A percentile compares a stretch with the other conserved stretches of the same genome.
Evolutionary conservation across 2,329 filamentous ascomycete species (phyloP).

Genomic region (Aspergillus novofumigatus): DNA sequence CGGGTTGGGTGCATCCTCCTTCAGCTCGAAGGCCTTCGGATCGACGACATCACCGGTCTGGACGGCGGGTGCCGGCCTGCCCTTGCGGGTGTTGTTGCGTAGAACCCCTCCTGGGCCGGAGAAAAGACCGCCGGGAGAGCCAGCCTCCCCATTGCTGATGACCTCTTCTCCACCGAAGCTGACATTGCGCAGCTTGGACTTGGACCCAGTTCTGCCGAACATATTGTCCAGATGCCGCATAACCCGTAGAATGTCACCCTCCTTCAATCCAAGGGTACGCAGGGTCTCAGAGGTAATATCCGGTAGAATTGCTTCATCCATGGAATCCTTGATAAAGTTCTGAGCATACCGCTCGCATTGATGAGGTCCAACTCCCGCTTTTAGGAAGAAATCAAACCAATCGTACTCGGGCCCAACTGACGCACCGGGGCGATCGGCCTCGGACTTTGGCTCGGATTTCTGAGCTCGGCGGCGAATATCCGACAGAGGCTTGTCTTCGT

Average conservation of each 20-base stretch:
- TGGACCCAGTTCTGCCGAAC: conserved; percentile 59
- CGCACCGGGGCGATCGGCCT: conserved; percentile 39
- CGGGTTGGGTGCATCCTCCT: conserved; percentile 49
- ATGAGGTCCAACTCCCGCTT: conserved; percentile 84
- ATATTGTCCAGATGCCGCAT: conserved; percentile 84
- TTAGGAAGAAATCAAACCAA: conserved; percentile 98
- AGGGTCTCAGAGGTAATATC: conserved; percentile 82
- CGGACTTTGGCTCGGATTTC: conserved; percentile 31
- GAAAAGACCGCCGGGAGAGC: conserved; percentile 68
- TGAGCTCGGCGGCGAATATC: conserved; percentile 60
- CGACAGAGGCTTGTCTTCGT: conserved; percentile 88
- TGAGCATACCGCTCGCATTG: conserved; percentile 92
- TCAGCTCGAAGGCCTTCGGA: conserved; percentile 73
- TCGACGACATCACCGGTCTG: conserved; percentile 84
- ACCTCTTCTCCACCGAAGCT: conserved; percentile 52
- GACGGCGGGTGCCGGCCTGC: conserved; percentile 79
- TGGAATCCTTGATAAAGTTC: conserved; percentile 84
- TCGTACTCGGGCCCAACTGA: conserved; percentile 65
- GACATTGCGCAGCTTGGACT: conserved; percentile 53
- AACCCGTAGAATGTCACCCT: conserved; percentile 93
- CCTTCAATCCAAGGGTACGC: conserved; percentile 84
- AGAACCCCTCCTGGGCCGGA: conserved; percentile 87
- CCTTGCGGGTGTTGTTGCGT: conserved; percentile 91
- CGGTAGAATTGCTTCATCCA: conserved; percentile 88
- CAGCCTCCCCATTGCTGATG: conserved; percentile 57